Evolutionary conservation across 306 rosid genomes (phyloP).

Genomic region (Quercus robur): DNA sequence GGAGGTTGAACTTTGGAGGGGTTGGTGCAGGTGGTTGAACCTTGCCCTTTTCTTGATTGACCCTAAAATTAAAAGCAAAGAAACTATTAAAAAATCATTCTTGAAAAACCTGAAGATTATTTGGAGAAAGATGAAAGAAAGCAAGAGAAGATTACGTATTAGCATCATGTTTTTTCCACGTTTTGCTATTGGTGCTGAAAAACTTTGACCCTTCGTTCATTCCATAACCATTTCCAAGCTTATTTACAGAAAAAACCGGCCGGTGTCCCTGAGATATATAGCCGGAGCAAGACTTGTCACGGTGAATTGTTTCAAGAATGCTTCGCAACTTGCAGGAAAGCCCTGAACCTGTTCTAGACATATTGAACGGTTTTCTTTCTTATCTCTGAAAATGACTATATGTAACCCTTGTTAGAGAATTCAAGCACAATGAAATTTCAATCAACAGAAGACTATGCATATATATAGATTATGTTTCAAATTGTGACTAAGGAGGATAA

Average conservation of each 20-base stretch:
- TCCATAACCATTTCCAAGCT: constrained; percentile 9
- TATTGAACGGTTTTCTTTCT: constrained; percentile 6
- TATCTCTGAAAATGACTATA: background rate
- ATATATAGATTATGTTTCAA: background rate
- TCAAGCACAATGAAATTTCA: background rate
- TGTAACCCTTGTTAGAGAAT: background rate
- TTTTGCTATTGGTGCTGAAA: constrained; percentile 28
- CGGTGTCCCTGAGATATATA: constrained; percentile 11
- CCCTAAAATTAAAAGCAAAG: background rate
- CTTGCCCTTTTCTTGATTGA: background rate
- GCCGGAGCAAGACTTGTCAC: constrained; percentile 3
- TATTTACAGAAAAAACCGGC: constrained; percentile 11
- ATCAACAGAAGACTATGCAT: background rate
- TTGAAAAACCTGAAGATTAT: background rate
- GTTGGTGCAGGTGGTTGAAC: constrained; percentile 5
- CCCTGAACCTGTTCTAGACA: constrained; percentile 37
- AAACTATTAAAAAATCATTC: background rate
- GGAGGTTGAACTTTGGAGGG: background rate
- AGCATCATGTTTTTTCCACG: constrained; percentile 16
- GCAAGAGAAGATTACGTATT: constrained; percentile 24
- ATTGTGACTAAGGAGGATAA: background rate
- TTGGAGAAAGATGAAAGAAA: background rate
- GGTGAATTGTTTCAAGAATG: constrained; percentile 26
- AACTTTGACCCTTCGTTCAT: constrained; percentile 22
- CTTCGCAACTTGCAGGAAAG: constrained; percentile 27